Conservation (phyloP, 208 protist species). For the Porcisia deanei region DNA sequence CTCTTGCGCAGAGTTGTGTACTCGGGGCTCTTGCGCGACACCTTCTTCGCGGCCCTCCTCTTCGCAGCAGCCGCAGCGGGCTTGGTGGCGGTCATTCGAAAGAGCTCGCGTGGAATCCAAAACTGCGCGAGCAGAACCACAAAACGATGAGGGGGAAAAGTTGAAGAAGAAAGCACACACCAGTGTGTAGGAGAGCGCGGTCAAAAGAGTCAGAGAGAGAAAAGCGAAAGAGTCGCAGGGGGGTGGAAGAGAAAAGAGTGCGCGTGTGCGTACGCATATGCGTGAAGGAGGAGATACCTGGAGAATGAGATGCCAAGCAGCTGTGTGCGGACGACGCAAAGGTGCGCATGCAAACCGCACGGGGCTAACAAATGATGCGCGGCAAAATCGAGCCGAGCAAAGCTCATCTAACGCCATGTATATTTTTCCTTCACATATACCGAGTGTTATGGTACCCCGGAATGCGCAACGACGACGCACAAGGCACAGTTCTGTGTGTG, state of each 20-base stretch:
- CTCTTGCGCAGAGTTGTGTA: constrained; percentile 59
- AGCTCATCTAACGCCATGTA: neutral
- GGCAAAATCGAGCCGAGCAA: neutral
- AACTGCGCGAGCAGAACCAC: neutral
- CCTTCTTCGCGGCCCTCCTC: constrained; percentile 60
- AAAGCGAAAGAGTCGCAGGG: neutral
- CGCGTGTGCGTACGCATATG: neutral
- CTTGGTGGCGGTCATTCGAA: constrained; percentile 15
- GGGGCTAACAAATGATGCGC: neutral
- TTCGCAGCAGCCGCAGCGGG: constrained; percentile 61
- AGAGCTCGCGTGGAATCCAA: constrained; percentile 24
- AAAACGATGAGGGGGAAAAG: neutral
- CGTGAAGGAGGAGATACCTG: no score
- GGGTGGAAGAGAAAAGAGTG: neutral
- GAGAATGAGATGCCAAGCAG: neutral
- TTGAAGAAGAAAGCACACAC: neutral
- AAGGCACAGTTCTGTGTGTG: neutral
- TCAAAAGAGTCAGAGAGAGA: neutral
- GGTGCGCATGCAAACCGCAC: neutral
- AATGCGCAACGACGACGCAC: neutral
- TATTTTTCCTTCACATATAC: neutral
- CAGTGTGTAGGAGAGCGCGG: neutral
- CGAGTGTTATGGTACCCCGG: neutral
- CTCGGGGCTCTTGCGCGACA: constrained; percentile 49
- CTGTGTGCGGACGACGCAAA: neutral